Percentiles rank a stretch among this genome's conserved stretches.
Evolutionary conservation across 2,329 filamentous ascomycete genomes (phyloP).

Genomic region (Alternaria solani): DNA sequence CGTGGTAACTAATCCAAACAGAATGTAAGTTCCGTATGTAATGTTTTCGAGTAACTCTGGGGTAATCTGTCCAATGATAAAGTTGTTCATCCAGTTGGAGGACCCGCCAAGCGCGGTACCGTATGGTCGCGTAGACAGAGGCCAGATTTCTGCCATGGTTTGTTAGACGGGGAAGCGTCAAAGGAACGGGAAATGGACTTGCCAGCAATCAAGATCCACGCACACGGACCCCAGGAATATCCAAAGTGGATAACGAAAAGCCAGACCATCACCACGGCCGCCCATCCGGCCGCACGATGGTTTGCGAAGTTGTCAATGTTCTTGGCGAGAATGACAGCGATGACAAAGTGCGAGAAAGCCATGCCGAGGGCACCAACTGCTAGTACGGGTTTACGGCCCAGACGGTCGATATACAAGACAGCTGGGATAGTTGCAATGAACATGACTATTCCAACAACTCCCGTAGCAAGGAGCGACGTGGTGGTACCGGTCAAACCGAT

Average conservation of each 20-base stretch:
- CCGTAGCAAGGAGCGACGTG: constrained; percentile 70
- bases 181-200: background rate
- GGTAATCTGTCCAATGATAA: constrained; percentile 72
- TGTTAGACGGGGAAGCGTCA: background rate
- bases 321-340: constrained; percentile 72
- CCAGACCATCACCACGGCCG: constrained; percentile 73
- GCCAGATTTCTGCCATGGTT: constrained; percentile 69
- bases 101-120: constrained; percentile 72
- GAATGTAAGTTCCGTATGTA: constrained; percentile 74
- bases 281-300: constrained; percentile 70
- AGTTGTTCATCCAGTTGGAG: constrained; percentile 61
- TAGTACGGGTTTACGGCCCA: constrained; percentile 70
- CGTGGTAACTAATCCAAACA: constrained; percentile 72
- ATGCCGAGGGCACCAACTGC: constrained; percentile 73
- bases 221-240: constrained; percentile 77
- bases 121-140: constrained; percentile 71
- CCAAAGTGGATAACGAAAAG: constrained; percentile 78
- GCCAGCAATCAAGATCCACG: constrained; percentile 74
- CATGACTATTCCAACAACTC: constrained; percentile 75
- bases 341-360: constrained; percentile 74
- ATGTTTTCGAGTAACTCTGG: constrained; percentile 72
- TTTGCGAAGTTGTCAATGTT: constrained; percentile 67
- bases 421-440: constrained; percentile 68
- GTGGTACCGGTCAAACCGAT: constrained; percentile 59
- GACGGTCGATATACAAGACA: constrained; percentile 70